Percentiles rank a stretch among this genome's conserved stretches.
These are phyloP conservation scores for Annona cherimola DNA, from an alignment of 164 flowering plant genomes.

Conservation along the genomic window DNA sequence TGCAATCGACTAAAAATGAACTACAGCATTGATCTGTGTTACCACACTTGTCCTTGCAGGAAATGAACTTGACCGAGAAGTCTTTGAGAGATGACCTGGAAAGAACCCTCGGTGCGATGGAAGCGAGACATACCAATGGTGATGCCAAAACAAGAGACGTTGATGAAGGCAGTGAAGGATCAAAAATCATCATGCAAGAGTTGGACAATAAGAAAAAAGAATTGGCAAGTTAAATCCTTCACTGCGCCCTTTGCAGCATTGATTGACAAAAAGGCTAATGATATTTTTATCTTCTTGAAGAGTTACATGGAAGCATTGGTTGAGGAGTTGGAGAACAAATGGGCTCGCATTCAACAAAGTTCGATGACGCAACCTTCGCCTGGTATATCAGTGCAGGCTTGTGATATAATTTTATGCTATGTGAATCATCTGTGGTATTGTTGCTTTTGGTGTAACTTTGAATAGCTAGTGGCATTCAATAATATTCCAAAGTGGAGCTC, in stretches of 20 bases:
- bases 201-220: constrained; percentile 67
- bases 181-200: constrained; percentile 29
- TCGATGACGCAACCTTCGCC: constrained; percentile 81
- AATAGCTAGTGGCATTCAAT: too few species aligned
- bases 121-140: constrained; percentile 19
- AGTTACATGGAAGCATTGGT: constrained; percentile 56
- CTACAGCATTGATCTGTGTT: background rate
- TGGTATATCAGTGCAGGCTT: constrained; percentile 32
- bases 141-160: constrained; percentile 25
- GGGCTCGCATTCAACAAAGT: constrained; percentile 65
- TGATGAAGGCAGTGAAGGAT: constrained; percentile 32
- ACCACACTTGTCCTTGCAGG: constrained; percentile 33
- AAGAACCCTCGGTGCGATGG: constrained; percentile 25
- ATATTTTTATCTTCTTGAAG: constrained; percentile 29
- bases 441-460: too few species aligned
- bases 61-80: constrained; percentile 49
- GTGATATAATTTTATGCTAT: too few species aligned
- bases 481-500: too few species aligned
- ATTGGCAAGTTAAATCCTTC: constrained; percentile 37
- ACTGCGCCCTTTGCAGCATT: background rate
- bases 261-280: background rate
- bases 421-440: too few species aligned
- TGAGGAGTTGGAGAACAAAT: constrained; percentile 56
- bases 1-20: background rate
- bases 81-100: constrained; percentile 50